Evolutionary conservation across 345 rosid genomes (phyloP).

Genomic region (thale cress (Arabidopsis thaliana)): TAIR10.1 NC_003075.7:8007001-8007500

Average conservation of each 20-base stretch:
- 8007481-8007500: neutral
- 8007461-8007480: neutral
- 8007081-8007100: slow-evolving; percentile 39
- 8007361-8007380: slow-evolving; percentile 5
- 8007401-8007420: slow-evolving; percentile 13
- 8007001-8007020: slow-evolving; percentile 41
- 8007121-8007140: neutral
- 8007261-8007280: slow-evolving; percentile 19
- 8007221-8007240: slow-evolving; percentile 27
- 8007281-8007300: neutral
- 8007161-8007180: slow-evolving; percentile 11
- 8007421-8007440: neutral
- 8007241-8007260: slow-evolving; percentile 40
- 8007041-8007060: neutral
- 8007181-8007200: slow-evolving; percentile 13
- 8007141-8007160: slow-evolving; percentile 21
- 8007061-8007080: slow-evolving; percentile 19
- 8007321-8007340: slow-evolving; percentile 31
- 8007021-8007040: slow-evolving; percentile 33
- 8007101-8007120: slow-evolving; percentile 16
- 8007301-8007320: slow-evolving; percentile 3
- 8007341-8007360: slow-evolving; percentile 31
- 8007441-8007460: neutral
- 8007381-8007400: neutral
- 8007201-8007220: slow-evolving; percentile 24